Base-by-base conservation (phyloP, 306 rosid species). In the Parietaria judaica region DNA sequence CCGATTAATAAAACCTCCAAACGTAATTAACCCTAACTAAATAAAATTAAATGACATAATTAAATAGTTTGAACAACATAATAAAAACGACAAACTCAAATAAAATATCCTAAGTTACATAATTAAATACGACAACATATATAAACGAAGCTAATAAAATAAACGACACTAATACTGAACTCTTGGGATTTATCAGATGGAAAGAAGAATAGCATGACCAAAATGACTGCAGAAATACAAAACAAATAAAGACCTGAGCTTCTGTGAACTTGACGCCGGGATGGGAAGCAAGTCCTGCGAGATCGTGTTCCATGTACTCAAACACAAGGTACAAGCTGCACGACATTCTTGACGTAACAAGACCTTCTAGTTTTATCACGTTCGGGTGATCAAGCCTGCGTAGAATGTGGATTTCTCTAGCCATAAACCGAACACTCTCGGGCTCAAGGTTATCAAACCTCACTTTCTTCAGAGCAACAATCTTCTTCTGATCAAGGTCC, bases 401-500 rank as follows among this genome's bases (percentile, higher is more conserved):
- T 65, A 89, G 80, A 72, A 89, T 86, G 76, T 83, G 97, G 78
- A 89, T 89, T 80, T 89, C 97, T 79, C 97, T 80, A 39, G 95
- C 95, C 97, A 89, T 89, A 78, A 89, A 89, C 44, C 97, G 97
- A 56, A 86, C 95, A 71, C 97, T 89, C 84, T 89, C 97, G 11
- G 97, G 97, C 70, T 89, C 97, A 50, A 86, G 82, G 81, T 86
- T 89, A 78, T 89, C 97, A 74, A 89, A 89, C 78, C 95, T 84
- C 58, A 89, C 97, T 86, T 89, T 89, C 80, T 89, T 89, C 79
- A 89, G 64, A 36, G 97, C 97, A 76, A 89, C 97, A 50, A 84
- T 84, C 81, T 89, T 89, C 72, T 72, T 86, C 69, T 89, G 91
- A 61, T 89, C 97, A 70, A 89, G 95, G 64, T 89, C 97, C 63